Evolutionary conservation across 1,139 yeast genomes (phyloP).

Genomic region (Saccharomyces hybrid): DNA sequence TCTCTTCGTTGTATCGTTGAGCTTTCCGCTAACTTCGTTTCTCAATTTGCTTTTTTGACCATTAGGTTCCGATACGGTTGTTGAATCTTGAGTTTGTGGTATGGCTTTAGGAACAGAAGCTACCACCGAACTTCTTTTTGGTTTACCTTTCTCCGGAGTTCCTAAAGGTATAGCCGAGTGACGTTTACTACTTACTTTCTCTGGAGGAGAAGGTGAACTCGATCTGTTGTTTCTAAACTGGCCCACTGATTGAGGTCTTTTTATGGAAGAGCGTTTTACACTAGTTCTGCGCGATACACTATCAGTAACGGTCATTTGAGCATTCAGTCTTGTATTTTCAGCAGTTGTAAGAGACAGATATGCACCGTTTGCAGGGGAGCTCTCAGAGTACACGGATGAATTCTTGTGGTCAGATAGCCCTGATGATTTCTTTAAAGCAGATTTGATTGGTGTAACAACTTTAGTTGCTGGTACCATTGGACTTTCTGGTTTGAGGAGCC

Average conservation of each 20-base stretch:
- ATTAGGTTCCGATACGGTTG: not conserved
- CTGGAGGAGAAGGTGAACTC: slow-evolving; percentile 13
- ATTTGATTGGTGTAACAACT: slow-evolving; percentile 42
- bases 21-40: too few species aligned
- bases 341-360: slow-evolving; percentile 66
- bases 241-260: slow-evolving; percentile 20
- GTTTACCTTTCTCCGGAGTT: not conserved
- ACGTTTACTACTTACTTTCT: slow-evolving; percentile 9
- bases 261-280: slow-evolving; percentile 5
- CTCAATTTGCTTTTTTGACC: not conserved
- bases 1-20: not conserved
- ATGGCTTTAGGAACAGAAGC: not conserved
- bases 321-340: slow-evolving; percentile 66
- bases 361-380: slow-evolving; percentile 48
- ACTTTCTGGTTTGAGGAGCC: not conserved
- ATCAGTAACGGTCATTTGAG: slow-evolving; percentile 42
- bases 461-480: slow-evolving; percentile 1
- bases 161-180: slow-evolving; percentile 5
- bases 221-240: slow-evolving; percentile 6
- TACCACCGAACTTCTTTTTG: not conserved
- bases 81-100: not conserved
- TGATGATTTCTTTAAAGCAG: slow-evolving; percentile 51
- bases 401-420: slow-evolving; percentile 8
- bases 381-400: slow-evolving; percentile 9
- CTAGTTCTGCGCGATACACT: slow-evolving; percentile 13